Evolutionary conservation across 2,329 filamentous ascomycete genomes (phyloP), one percentile per base, ranked within the genome.

Genomic region (Botryotinia convoluta): DNA sequence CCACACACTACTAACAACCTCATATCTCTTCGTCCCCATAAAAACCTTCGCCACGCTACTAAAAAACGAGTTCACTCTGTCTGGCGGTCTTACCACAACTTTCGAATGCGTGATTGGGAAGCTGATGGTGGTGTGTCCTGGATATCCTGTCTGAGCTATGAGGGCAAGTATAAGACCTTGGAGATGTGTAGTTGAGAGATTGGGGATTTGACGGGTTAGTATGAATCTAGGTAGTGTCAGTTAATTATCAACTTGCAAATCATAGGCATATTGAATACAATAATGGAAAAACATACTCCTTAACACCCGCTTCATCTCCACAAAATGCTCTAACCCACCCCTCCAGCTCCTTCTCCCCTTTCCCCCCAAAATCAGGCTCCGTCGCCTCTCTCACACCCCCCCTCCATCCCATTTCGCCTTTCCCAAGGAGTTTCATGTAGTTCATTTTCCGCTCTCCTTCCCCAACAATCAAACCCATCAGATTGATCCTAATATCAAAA

Each of bases 1-100:
- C 87, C 87, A 89, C 1, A 89, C 84, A 1, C 84, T 83, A 78
- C 87, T 87, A 67, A 87, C 83, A 4, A 88, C 85, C 79, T 88
- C 87, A 75, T 88, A 89, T 75, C 84, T 85, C 78, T 84, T 85
- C 79, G 85, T 86, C 5, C 86, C 86, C 0, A 83, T 82, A 76
- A 89, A 88, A 2, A 89, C 79, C 37, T 84, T 83, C 3, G 85
- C 83, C 39, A 89, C 82, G 37, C 83, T 85, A 20, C 85, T 87
- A 76, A 89, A 85, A 79, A 89, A 87, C 71, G 85, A 84, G 77
- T 62, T 62, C 0, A 62, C 60, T 42, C 60, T 16, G 8, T 88
- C 85, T 4, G 86, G 86, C 73, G 82, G 86, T 77, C 87, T 85
- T 69, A 88, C 80, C 29, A 86, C 77, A 9, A 88, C 86, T 39